Percentiles rank a stretch among this genome's conserved stretches.
Evolutionary conservation across 2,329 filamentous ascomycete genomes (phyloP).

Genomic region (Bipolaris cookei): DNA sequence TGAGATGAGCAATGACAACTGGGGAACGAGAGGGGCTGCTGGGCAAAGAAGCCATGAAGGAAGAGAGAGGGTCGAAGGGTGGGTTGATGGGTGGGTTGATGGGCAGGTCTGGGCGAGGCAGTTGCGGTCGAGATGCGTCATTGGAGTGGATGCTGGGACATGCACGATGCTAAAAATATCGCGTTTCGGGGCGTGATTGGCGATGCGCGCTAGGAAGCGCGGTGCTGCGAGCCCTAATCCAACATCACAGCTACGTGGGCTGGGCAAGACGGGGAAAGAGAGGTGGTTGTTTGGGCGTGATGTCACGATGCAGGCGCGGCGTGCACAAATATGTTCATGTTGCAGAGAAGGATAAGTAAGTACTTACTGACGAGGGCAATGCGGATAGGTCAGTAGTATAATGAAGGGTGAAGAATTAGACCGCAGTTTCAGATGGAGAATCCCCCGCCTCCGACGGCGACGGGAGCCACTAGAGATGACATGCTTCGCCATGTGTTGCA

Average conservation of each 20-base stretch:
- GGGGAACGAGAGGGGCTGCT: background rate
- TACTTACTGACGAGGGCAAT: background rate
- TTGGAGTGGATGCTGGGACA: constrained; percentile 16
- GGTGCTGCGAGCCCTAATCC: constrained; percentile 23
- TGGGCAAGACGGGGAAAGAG: constrained; percentile 1
- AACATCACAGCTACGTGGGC: constrained; percentile 20
- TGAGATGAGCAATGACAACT: constrained; percentile 31
- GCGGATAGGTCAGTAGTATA: constrained; percentile 3
- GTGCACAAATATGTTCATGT: background rate
- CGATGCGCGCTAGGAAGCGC: constrained; percentile 18
- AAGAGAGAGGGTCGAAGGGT: constrained; percentile 24
- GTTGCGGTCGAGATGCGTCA: constrained; percentile 25
- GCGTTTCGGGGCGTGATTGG: constrained; percentile 21
- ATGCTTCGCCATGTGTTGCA: constrained; percentile 21
- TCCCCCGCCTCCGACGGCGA: background rate
- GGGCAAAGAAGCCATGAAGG: constrained; percentile 6
- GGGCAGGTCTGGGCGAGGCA: constrained; percentile 21
- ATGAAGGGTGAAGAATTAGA: background rate
- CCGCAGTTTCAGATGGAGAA: constrained; percentile 9
- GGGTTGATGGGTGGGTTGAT: constrained; percentile 9
- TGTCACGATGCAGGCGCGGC: constrained; percentile 1
- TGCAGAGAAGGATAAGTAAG: too few species aligned
- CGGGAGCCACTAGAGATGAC: constrained; percentile 1
- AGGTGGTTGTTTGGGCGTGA: constrained; percentile 4
- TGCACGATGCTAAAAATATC: constrained; percentile 27